These are phyloP conservation scores for Erodium chrysanthum DNA, from an alignment of 441 rosid genomes.

Conservation along the genomic window DNA sequence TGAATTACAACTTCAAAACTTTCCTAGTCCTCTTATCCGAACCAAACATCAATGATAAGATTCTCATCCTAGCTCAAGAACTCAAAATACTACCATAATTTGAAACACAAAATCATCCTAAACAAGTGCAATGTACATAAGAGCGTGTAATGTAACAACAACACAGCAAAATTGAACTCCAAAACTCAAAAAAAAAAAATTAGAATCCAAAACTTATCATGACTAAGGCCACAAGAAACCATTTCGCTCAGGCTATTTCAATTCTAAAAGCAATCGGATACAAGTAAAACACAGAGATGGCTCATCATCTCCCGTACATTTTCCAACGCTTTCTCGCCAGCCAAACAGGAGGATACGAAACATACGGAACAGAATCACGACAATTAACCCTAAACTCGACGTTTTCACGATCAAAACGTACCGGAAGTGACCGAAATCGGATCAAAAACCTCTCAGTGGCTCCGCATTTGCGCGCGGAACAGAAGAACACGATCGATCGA, in stretches of 20 bases:
- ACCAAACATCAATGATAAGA: neutral
- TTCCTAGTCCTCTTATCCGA: neutral
- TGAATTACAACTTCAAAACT: neutral
- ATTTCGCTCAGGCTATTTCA: neutral
- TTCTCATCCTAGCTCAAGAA: neutral
- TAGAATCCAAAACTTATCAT: neutral
- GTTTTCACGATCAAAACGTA: neutral
- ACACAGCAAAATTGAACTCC: neutral
- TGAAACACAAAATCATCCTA: neutral
- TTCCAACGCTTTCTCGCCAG: neutral
- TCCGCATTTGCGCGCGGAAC: constrained; percentile 1
- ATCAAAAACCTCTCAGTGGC: neutral
- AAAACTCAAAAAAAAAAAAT: neutral
- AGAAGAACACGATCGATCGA: constrained; percentile 1
- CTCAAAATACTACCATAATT: neutral
- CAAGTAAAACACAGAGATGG: neutral
- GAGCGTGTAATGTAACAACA: too few relatives aligned
- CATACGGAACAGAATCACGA: neutral
- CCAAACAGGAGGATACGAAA: neutral
- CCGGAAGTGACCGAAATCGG: constrained; percentile 1
- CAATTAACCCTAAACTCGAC: neutral
- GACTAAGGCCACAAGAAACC: neutral
- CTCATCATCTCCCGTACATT: neutral
- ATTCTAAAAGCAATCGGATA: neutral
- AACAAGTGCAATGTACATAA: too few relatives aligned